Evolutionary conservation across 495 filamentous ascomycete species (phyloP).

Genomic region (Trichoderma erinaceum): DNA sequence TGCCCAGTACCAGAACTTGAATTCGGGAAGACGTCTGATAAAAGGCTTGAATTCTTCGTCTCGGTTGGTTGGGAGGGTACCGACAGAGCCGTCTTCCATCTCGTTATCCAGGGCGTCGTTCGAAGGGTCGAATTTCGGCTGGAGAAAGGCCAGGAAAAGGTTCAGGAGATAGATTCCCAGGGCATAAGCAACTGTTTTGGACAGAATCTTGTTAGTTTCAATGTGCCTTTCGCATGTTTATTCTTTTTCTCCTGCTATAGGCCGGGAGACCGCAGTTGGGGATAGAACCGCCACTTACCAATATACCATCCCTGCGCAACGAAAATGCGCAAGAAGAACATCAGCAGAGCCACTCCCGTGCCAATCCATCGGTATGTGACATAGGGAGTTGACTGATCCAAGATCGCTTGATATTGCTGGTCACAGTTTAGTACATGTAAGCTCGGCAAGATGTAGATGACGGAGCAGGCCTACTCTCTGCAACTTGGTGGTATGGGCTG

Average conservation of each 20-base stretch:
- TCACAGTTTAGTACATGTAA: conserved; percentile 7
- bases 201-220: conserved; percentile 6
- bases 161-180: conserved; percentile 99
- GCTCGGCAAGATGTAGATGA: neutral
- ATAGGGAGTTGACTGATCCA: conserved; percentile 88
- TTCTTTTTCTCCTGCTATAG: neutral
- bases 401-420: conserved; percentile 90
- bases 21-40: conserved; percentile 91
- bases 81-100: conserved; percentile 83
- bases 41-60: conserved; percentile 98
- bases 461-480: conserved; percentile 32
- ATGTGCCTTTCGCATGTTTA: neutral
- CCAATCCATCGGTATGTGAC: conserved; percentile 82
- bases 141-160: conserved; percentile 96
- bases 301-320: conserved; percentile 98
- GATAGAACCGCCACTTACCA: conserved; percentile 48
- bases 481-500: conserved; percentile 66
- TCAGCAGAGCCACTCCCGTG: conserved; percentile 62
- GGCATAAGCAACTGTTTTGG: conserved; percentile 76
- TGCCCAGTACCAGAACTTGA: conserved; percentile 98
- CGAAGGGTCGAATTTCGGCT: conserved; percentile 97
- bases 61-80: conserved; percentile 79
- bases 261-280: neutral
- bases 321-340: conserved; percentile 86
- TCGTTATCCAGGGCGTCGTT: conserved; percentile 85